Base-by-base conservation (phyloP, 139 green algal species). In the Chlorella sorokiniana region DNA sequence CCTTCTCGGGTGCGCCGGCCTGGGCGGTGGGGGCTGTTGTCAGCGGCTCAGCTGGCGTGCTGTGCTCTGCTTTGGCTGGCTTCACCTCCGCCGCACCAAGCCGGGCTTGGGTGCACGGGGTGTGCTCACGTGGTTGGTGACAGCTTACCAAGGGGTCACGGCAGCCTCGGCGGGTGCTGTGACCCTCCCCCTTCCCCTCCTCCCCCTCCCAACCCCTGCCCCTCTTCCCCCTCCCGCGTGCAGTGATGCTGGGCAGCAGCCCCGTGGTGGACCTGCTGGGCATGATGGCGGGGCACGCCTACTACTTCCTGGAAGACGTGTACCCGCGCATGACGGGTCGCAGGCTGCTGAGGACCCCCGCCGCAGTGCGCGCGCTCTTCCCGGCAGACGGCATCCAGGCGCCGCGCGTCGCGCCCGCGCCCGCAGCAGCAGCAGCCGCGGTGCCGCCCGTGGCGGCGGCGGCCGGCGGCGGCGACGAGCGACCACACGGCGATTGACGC, bases 281-380 rank as follows among this genome's bases (percentile, higher is more conserved):
- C 74, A 98, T 98, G 90, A 90, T 90, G 23, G 95, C 92, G 84
- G 95, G 96, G 3, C 96, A 99, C 77, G 84, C 88, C 8, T 99
- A 99, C 89, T 99, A 98, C 85, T 99, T 97, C 81, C 73, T 99
- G 64, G 96, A 99, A 85, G 97, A 99, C 82, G 96, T 99, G 48
- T 99, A 99, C 80, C 97, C 97, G 2, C 87, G 90, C 35, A 98
- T 99, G 90, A 93, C 90, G 29, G 91, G 92, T 0, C 83, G 94
- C 42, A 86, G 94, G 42, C 84, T 92, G 37, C 89, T 99, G 16
- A 89, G 87, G 52, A 98, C 95, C 18, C 96, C 96, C 0, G 85
- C 71, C 41, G 64, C 96, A 4, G 48, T 98, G 5, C 85, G 89
- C 27, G 91, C 89, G 27, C 81, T 97, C 1, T 96, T 98, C 75